These are phyloP conservation scores for Starmera pachycereana DNA, from an alignment of 805 yeast species.

Conservation along the genomic window DNA sequence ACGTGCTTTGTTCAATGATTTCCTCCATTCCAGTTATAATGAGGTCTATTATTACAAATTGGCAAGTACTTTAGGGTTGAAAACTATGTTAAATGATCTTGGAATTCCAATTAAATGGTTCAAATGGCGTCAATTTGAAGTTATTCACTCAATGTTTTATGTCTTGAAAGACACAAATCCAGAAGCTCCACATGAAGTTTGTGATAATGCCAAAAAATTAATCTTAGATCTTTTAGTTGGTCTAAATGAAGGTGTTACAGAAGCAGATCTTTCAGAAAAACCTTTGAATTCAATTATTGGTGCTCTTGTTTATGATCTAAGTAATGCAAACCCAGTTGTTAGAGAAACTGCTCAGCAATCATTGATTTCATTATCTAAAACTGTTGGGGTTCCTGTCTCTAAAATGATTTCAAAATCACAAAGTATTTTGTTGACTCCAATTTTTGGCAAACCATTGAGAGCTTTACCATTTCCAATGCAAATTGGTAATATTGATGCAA, in stretches of 20 bases:
- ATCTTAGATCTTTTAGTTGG: constrained; percentile 52
- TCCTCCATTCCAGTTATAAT: constrained; percentile 87
- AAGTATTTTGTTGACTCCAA: constrained; percentile 76
- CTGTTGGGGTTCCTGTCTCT: constrained; percentile 59
- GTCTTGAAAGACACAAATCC: constrained; percentile 83
- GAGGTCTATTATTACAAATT: constrained; percentile 78
- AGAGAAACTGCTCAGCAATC: constrained; percentile 74
- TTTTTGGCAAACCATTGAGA: constrained; percentile 91
- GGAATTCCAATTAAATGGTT: constrained; percentile 66
- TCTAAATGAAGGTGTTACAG: constrained; percentile 54
- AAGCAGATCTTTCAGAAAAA: constrained; percentile 52
- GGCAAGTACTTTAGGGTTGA: constrained; percentile 83
- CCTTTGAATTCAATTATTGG: constrained; percentile 76
- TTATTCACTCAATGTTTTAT: constrained; percentile 78
- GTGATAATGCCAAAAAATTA: constrained; percentile 59
- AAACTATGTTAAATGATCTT: constrained; percentile 59
- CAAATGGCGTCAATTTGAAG: constrained; percentile 68
- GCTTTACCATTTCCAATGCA: constrained; percentile 99
- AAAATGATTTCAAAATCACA: constrained; percentile 77
- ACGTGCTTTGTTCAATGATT: constrained; percentile 65
- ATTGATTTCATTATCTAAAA: constrained; percentile 54
- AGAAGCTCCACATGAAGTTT: constrained; percentile 76
- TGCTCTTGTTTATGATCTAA: constrained; percentile 85
- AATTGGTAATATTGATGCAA: constrained; percentile 95
- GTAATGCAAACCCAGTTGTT: constrained; percentile 77